These are phyloP conservation scores for Tricholoma saponaceum DNA, from an alignment of 768 basidiomycete genomes.

Conservation along the genomic window DNA sequence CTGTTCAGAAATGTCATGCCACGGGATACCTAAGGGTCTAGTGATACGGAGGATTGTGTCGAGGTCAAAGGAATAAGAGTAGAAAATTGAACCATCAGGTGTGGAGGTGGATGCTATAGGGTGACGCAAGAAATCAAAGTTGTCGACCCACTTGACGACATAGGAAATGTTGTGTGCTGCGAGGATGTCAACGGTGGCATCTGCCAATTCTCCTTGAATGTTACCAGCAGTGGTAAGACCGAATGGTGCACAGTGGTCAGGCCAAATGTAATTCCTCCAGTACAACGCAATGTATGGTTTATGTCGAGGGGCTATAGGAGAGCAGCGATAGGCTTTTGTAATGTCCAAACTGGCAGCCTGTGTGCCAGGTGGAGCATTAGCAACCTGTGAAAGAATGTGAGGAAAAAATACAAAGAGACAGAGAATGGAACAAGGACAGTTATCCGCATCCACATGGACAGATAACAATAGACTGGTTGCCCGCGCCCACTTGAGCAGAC, in stretches of 20 bases:
- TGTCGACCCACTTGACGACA: too few relatives aligned
- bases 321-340: background rate
- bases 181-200: background rate
- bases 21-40: too few relatives aligned
- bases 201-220: background rate
- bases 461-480: too few relatives aligned
- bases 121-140: too few relatives aligned
- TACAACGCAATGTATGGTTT: background rate
- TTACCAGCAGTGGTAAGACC: background rate
- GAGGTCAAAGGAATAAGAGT: too few relatives aligned
- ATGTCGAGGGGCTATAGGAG: background rate
- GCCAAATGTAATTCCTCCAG: background rate
- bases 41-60: too few relatives aligned
- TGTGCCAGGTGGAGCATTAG: background rate
- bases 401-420: background rate
- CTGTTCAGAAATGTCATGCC: too few relatives aligned
- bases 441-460: background rate
- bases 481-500: too few relatives aligned
- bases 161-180: too few relatives aligned
- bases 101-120: background rate
- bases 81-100: too few relatives aligned
- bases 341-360: background rate
- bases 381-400: background rate
- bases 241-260: too few relatives aligned
- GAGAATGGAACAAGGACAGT: background rate